Conservation (phyloP, 1,284 basidiomycete species). For the Ustilago curta region DNA sequence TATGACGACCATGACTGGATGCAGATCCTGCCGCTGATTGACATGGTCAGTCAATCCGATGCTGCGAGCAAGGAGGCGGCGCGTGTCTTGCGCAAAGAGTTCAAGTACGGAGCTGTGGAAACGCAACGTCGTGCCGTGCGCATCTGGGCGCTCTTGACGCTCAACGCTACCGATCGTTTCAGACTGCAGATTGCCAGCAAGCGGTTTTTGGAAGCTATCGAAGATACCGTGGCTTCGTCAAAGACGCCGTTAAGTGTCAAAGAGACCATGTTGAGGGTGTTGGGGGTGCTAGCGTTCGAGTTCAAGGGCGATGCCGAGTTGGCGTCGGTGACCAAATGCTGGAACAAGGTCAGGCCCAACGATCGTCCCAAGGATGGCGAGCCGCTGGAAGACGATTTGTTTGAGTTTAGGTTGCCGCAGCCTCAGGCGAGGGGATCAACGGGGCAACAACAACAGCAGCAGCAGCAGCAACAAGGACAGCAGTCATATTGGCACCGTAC, state of each 20-base stretch:
- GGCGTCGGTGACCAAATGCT: conserved; percentile 53
- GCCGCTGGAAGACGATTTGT: conserved; percentile 38
- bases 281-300: conserved; percentile 61
- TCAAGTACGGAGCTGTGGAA: conserved; percentile 53
- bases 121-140: conserved; percentile 54
- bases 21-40: conserved; percentile 42
- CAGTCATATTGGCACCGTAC: neutral
- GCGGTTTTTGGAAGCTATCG: conserved; percentile 58
- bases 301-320: conserved; percentile 55
- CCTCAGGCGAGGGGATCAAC: conserved; percentile 1
- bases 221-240: conserved; percentile 48
- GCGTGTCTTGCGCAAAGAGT: conserved; percentile 59
- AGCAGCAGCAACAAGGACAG: conserved; percentile 6
- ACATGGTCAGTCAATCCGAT: conserved; percentile 51
- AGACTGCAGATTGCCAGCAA: conserved; percentile 57
- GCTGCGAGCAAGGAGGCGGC: conserved; percentile 63
- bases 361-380: conserved; percentile 55
- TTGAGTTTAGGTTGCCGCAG: conserved; percentile 47
- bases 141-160: conserved; percentile 57
- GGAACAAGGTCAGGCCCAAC: conserved; percentile 58
- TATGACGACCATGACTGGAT: conserved; percentile 47
- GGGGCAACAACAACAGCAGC: conserved; percentile 2
- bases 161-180: conserved; percentile 60
- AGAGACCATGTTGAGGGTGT: conserved; percentile 54
- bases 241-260: conserved; percentile 59